Percentiles rank a stretch among this genome's conserved stretches.
Conservation (phyloP, 257 asterid species). For the Penstemon barbatus region DNA sequence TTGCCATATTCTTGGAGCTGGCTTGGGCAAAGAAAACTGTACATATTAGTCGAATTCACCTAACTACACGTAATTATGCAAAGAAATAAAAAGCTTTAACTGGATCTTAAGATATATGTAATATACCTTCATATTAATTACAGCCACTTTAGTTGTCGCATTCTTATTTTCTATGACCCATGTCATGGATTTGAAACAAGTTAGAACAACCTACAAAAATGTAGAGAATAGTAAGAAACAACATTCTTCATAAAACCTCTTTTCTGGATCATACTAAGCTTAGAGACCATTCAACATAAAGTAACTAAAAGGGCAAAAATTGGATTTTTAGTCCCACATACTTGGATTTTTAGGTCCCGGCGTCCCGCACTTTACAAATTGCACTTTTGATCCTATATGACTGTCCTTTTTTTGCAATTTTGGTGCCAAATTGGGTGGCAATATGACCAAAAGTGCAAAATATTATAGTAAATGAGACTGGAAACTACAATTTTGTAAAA, state of each 20-base stretch:
- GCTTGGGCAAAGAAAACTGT: slow-evolving; percentile 39
- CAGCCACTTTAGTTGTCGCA: slow-evolving; percentile 62
- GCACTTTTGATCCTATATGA: too few species aligned
- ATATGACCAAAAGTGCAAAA: too few species aligned
- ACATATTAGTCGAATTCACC: slow-evolving; percentile 32
- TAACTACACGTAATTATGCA: slow-evolving; percentile 22
- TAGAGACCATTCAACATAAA: slow-evolving; percentile 8
- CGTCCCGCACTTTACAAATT: too few species aligned
- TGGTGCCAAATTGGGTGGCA: too few species aligned
- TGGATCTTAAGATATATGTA: slow-evolving; percentile 12
- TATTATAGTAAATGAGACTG: too few species aligned
- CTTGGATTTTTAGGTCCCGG: too few species aligned
- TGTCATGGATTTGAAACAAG: slow-evolving; percentile 77
- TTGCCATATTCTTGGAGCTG: slow-evolving; percentile 81
- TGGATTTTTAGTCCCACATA: too few species aligned
- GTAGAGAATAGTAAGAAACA: slow-evolving; percentile 21
- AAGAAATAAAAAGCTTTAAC: slow-evolving; percentile 11
- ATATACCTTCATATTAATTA: slow-evolving; percentile 70
- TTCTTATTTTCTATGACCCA: slow-evolving; percentile 61
- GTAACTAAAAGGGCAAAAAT: slow-evolving; percentile 7
- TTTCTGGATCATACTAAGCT: slow-evolving; percentile 3
- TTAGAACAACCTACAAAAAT: slow-evolving; percentile 58
- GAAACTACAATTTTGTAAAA: too few species aligned
- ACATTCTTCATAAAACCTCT: neutral
- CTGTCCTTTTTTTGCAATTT: too few species aligned